These are phyloP conservation scores for Ashbya aceris DNA, from an alignment of 1,139 yeast genomes.

Conservation along the genomic window DNA sequence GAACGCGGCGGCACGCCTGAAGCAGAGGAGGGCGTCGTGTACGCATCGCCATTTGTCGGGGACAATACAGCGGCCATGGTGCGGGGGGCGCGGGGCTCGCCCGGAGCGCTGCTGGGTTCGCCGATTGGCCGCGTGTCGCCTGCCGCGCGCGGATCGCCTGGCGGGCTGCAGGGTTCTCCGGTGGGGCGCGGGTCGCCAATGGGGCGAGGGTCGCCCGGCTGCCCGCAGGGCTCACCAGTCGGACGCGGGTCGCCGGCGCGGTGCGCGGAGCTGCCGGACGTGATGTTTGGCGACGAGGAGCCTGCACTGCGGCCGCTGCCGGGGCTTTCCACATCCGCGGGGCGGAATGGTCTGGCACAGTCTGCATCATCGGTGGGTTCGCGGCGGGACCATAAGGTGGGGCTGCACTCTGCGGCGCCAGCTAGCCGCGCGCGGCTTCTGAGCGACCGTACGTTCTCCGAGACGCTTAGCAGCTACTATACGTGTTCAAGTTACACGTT, in stretches of 20 bases:
- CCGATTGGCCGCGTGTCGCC: too few relatives aligned
- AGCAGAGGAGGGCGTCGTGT: conserved; percentile 2
- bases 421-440: neutral
- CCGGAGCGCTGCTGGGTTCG: too few relatives aligned
- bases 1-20: conserved; percentile 1
- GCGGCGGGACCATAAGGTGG: too few relatives aligned
- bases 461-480: conserved; percentile 25
- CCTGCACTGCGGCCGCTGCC: conserved; percentile 5
- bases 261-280: neutral
- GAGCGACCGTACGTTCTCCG: conserved; percentile 19
- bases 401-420: neutral
- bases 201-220: too few relatives aligned
- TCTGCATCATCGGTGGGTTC: too few relatives aligned
- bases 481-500: conserved; percentile 29
- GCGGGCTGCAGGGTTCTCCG: too few relatives aligned
- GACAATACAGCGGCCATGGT: conserved; percentile 8
- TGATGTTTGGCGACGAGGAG: conserved; percentile 1
- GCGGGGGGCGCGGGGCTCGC: too few relatives aligned
- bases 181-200: too few relatives aligned
- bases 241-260: conserved; percentile 1
- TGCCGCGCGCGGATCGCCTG: too few relatives aligned
- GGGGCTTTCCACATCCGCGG: neutral
- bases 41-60: conserved; percentile 18
- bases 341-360: too few relatives aligned
- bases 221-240: too few relatives aligned